These are phyloP conservation scores for Arctium lappa DNA, from an alignment of 129 eudicot genomes.

Conservation along the genomic window DNA sequence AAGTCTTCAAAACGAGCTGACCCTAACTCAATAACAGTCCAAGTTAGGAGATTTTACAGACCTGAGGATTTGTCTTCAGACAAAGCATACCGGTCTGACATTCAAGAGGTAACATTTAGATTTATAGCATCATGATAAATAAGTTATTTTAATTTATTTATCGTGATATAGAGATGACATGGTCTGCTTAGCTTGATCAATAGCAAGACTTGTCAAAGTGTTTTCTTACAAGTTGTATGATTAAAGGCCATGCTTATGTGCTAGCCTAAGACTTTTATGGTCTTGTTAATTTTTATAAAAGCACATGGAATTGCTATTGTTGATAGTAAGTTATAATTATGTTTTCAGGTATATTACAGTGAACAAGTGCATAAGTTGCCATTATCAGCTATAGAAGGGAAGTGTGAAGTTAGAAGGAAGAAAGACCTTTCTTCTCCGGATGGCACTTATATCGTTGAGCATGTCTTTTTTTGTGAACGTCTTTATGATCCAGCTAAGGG, in stretches of 20 bases:
- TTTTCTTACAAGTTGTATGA: not conserved
- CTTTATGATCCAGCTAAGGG: slow-evolving; percentile 50
- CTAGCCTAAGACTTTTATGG: not conserved
- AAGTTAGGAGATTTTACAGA: slow-evolving; percentile 76
- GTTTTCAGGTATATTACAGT: slow-evolving; percentile 58
- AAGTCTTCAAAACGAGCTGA: slow-evolving; percentile 46
- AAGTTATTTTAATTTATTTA: not conserved
- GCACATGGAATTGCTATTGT: not conserved
- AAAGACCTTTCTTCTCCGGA: slow-evolving; percentile 29
- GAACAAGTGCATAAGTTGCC: slow-evolving; percentile 35
- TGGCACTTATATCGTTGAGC: slow-evolving; percentile 37
- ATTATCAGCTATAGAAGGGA: slow-evolving; percentile 42
- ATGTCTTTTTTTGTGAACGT: slow-evolving; percentile 55
- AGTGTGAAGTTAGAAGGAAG: slow-evolving; percentile 63
- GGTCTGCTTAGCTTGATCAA: not conserved
- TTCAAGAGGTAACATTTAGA: slow-evolving; percentile 65
- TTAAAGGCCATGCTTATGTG: not conserved
- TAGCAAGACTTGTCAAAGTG: not conserved
- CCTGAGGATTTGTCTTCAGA: slow-evolving; percentile 88
- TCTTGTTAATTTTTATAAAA: not conserved
- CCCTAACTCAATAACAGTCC: slow-evolving; percentile 36
- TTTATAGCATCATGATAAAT: not conserved
- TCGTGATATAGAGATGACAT: not conserved
- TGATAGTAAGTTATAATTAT: not conserved
- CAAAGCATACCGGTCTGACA: slow-evolving; percentile 85